These are phyloP conservation scores for Aspergillus nanangensis DNA, from an alignment of 495 filamentous ascomycete genomes.

Conservation along the genomic window DNA sequence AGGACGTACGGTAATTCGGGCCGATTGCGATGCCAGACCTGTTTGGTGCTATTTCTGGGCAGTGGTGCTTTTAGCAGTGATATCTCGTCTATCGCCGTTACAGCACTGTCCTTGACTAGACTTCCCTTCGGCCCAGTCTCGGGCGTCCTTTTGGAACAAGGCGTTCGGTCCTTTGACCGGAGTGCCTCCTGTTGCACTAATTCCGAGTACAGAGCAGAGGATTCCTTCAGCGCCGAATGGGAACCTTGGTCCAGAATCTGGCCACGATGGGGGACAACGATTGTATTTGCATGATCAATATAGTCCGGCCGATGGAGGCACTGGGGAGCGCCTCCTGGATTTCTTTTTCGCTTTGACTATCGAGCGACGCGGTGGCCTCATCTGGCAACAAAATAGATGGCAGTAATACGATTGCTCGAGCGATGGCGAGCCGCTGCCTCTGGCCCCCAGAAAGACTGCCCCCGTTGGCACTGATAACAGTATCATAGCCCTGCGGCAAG, in stretches of 20 bases:
- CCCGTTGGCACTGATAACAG: slow-evolving; percentile 55
- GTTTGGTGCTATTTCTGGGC: too few species aligned
- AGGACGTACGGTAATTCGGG: slow-evolving; percentile 62
- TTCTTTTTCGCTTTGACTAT: slow-evolving; percentile 58
- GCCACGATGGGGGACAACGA: slow-evolving; percentile 28
- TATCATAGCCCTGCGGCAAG: slow-evolving; percentile 49
- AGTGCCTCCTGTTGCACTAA: slow-evolving; percentile 15
- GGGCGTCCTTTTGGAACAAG: too few species aligned
- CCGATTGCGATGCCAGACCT: slow-evolving; percentile 69
- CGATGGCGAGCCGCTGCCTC: slow-evolving; percentile 62
- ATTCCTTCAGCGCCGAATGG: slow-evolving; percentile 32
- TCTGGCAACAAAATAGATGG: slow-evolving; percentile 48
- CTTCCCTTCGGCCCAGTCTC: too few species aligned
- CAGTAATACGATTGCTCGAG: slow-evolving; percentile 55
- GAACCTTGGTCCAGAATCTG: slow-evolving; percentile 29
- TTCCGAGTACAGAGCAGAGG: slow-evolving; percentile 7
- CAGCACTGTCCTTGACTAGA: too few species aligned
- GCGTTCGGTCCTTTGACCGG: slow-evolving; percentile 3
- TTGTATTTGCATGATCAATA: slow-evolving; percentile 37
- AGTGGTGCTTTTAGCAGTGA: too few species aligned
- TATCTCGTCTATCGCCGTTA: too few species aligned
- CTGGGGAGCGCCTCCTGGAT: slow-evolving; percentile 62
- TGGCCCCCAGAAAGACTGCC: slow-evolving; percentile 60
- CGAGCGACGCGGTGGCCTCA: slow-evolving; percentile 54
- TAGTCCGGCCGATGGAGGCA: slow-evolving; percentile 29